Evolutionary conservation across 116 monocot species (phyloP).

Genomic region (Papilionanthe hybrid): DNA sequence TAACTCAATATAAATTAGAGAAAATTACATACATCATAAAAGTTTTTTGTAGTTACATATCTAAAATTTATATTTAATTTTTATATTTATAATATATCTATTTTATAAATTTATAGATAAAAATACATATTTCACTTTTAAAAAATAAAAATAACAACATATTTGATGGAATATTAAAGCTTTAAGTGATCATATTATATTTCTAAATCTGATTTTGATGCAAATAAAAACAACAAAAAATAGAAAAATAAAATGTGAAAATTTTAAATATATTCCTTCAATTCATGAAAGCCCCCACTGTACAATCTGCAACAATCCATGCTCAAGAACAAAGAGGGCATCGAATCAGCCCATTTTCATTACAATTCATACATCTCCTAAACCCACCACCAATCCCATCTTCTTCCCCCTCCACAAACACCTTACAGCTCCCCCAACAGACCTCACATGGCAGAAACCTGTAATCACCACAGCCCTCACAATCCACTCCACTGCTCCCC

Average conservation of each 20-base stretch:
- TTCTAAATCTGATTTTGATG: not conserved
- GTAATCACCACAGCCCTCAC: conserved; percentile 34
- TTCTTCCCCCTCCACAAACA: conserved; percentile 28
- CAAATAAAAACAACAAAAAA: not conserved
- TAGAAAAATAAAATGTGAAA: not conserved
- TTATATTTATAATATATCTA: no score
- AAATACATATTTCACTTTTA: no score
- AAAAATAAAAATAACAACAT: no score
- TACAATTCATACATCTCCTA: conserved; percentile 34
- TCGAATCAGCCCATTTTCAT: conserved; percentile 45
- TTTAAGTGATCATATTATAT: no score
- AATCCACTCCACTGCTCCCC: conserved; percentile 3
- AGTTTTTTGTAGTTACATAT: no score
- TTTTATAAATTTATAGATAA: no score
- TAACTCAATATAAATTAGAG: no score
- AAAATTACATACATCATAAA: no score
- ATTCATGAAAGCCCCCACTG: not conserved
- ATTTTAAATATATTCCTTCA: not conserved
- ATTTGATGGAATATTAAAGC: no score
- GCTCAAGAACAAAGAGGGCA: conserved; percentile 38
- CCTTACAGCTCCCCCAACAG: conserved; percentile 51
- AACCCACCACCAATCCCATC: conserved; percentile 25
- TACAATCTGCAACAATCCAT: not conserved
- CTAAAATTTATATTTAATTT: no score
- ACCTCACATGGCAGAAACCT: conserved; percentile 34